phyloP scores from a whole-genome alignment of 2,329 filamentous ascomycete genomes.

The Gaeumannomyces tritici region DNA sequence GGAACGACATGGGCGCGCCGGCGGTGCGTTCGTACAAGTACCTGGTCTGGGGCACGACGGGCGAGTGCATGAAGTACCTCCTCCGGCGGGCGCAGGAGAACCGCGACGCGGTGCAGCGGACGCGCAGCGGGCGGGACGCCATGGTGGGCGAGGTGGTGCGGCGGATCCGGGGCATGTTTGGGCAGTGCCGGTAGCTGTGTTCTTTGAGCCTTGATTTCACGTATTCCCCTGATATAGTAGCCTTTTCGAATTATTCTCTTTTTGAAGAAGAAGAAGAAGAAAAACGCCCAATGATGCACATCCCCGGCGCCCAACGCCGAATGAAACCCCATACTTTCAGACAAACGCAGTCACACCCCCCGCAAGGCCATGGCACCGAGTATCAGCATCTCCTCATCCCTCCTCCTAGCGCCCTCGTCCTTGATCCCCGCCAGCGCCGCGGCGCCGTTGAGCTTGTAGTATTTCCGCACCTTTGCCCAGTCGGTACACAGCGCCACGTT shows the following conservation, averaged over 20 bases:
- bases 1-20: slow-evolving; percentile 7
- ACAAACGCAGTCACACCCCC: slow-evolving; percentile 31
- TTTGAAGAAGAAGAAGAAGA: too few species aligned
- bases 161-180: slow-evolving; percentile 35
- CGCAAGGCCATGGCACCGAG: slow-evolving; percentile 72
- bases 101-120: slow-evolving; percentile 57
- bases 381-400: slow-evolving; percentile 58
- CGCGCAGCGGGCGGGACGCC: slow-evolving; percentile 49
- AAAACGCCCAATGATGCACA: too few species aligned
- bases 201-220: too few species aligned
- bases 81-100: slow-evolving; percentile 66
- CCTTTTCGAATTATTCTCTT: too few species aligned
- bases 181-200: slow-evolving; percentile 12
- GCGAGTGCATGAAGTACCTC: slow-evolving; percentile 82
- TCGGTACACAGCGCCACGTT: slow-evolving; percentile 53
- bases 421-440: slow-evolving; percentile 34
- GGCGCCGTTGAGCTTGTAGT: slow-evolving; percentile 72
- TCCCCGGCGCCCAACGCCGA: too few species aligned
- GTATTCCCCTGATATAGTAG: too few species aligned
- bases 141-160: slow-evolving; percentile 53
- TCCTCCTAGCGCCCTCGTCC: slow-evolving; percentile 27
- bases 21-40: slow-evolving; percentile 51
- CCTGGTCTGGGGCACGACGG: slow-evolving; percentile 59
- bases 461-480: slow-evolving; percentile 63
- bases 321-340: too few species aligned